Base-by-base conservation (phyloP, 140 eudicot genomes). In the Stevia rebaudiana region DNA sequence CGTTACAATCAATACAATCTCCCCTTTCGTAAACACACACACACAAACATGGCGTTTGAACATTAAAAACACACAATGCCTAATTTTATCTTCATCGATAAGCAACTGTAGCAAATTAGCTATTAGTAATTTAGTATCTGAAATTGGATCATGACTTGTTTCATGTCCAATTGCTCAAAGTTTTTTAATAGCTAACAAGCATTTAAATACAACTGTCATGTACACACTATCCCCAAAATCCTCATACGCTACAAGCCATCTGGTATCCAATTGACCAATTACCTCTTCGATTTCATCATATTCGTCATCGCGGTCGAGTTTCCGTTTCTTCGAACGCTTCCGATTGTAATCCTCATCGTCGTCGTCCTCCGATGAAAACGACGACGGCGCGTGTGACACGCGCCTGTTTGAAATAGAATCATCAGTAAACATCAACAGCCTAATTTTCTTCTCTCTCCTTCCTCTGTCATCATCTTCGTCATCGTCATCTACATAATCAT, bases 401-500 rank as follows among this genome's bases (percentile, higher is more conserved):
- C 89, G 87, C 79, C 76, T 71, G 31, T 47, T 35, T 64, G 69
- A 59, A 80, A 55, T 71, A 59, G 72, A 6, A 47, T 57, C 70
- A 70, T 73, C 71, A 68, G 73, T 64, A 43, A 61, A 74, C 10
- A 81, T 51, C 40, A 85, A 63, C 41, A 69, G 67, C 73, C 78
- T 75, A 12, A 91, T 65, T 82, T 87, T 87, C 84, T 87, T 91
- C 83, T 87, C 89, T 36, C 95, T 80, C 74, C 84, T 76, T 36
- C 72, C 63, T 8, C 59, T 76, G 9, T 69, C 91, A 5, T 69
- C 79, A 15, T 85, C 90, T 11, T 73, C 81, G 30, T 76, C 80
- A 24, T 63, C 82, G 44, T 87, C 95, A 65, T 87, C 95, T 16
- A 88, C 75, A 51, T 85, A 88, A 55, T 85, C 96, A 66, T 88